Percentiles rank a stretch among this genome's conserved stretches.
These are phyloP conservation scores for Arthrobotrys sphaeroides DNA, from an alignment of 2,329 filamentous ascomycete species.

Conservation along the genomic window DNA sequence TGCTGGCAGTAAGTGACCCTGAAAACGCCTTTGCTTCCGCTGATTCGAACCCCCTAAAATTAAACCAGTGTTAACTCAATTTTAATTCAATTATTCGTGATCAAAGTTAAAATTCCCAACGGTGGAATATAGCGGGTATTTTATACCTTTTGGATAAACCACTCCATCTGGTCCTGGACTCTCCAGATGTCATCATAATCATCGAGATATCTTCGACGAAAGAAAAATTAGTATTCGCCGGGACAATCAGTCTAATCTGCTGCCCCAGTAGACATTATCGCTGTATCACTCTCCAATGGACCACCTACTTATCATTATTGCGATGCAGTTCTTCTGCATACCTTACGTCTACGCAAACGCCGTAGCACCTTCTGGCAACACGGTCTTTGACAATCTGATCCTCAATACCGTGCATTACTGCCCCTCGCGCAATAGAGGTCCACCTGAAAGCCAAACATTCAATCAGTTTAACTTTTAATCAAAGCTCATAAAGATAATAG, in stretches of 20 bases:
- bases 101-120: neutral
- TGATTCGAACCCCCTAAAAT: slow-evolving; percentile 10
- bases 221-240: neutral
- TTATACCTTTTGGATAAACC: slow-evolving; percentile 12
- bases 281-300: no score
- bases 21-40: slow-evolving; percentile 4
- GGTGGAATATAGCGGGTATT: neutral
- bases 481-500: neutral
- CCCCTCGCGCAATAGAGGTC: slow-evolving; percentile 28
- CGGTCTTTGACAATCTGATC: slow-evolving; percentile 4
- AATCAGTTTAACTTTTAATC: neutral
- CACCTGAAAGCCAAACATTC: neutral
- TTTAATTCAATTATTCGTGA: neutral
- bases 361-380: slow-evolving; percentile 4
- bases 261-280: no score
- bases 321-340: neutral
- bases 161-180: slow-evolving; percentile 18
- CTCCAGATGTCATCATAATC: slow-evolving; percentile 14
- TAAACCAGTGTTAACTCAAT: neutral
- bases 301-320: neutral
- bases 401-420: slow-evolving; percentile 18
- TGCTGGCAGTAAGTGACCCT: slow-evolving; percentile 9
- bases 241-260: no score
- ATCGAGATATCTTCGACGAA: neutral
- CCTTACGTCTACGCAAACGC: slow-evolving; percentile 2